phyloP scores from a whole-genome alignment of 345 rosid species.

The Sisymbrium irio region DNA sequence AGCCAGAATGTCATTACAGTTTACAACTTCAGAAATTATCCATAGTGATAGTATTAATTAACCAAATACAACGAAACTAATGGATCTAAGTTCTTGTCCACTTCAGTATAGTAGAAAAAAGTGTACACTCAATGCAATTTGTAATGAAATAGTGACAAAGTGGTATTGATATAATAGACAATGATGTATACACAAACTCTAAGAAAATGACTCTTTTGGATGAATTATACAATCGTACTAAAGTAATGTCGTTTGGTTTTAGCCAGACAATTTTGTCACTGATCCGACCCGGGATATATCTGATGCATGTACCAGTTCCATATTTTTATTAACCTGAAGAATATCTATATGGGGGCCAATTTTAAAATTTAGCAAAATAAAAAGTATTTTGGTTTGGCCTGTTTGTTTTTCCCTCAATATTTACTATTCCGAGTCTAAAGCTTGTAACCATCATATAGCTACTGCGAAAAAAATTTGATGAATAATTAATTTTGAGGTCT shows the following conservation, averaged over 20 bases:
- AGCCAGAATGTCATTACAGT: neutral
- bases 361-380: neutral
- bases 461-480: neutral
- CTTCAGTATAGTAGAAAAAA: neutral
- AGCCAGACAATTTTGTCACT: slow-evolving; percentile 4
- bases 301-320: slow-evolving; percentile 17
- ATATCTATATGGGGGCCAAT: slow-evolving; percentile 13
- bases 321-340: slow-evolving; percentile 2
- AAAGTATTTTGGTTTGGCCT: slow-evolving; percentile 17
- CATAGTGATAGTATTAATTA: no score
- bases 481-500: neutral
- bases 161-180: neutral
- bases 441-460: neutral
- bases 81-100: neutral
- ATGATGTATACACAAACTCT: neutral
- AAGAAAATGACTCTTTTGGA: slow-evolving; percentile 8
- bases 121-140: neutral
- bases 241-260: slow-evolving; percentile 13
- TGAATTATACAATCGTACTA: slow-evolving; percentile 17
- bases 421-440: slow-evolving; percentile 14
- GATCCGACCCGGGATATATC: neutral
- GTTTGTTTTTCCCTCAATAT: neutral
- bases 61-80: neutral
- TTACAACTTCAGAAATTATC: neutral
- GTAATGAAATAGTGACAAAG: neutral